These are phyloP conservation scores for Linum lewisii DNA, from an alignment of 345 rosid species.

Conservation along the genomic window DNA sequence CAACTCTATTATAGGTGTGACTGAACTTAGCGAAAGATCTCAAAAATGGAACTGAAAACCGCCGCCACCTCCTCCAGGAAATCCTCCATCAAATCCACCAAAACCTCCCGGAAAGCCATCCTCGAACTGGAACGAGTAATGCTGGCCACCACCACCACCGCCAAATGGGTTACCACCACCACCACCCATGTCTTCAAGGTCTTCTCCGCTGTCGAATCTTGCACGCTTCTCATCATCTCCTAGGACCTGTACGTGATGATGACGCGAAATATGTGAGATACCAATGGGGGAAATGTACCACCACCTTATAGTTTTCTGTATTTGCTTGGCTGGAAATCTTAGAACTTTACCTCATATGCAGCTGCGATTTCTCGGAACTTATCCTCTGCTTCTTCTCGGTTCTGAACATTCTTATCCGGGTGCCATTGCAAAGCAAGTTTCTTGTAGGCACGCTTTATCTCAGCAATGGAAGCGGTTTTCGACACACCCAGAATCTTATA, in stretches of 20 bases:
- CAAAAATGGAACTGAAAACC: conserved; percentile 62
- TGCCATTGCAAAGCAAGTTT: conserved; percentile 98
- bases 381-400: conserved; percentile 94
- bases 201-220: conserved; percentile 91
- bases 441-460: conserved; percentile 92
- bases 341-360: conserved; percentile 74
- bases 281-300: neutral
- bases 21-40: neutral
- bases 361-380: conserved; percentile 89
- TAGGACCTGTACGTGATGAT: conserved; percentile 46
- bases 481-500: conserved; percentile 83
- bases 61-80: conserved; percentile 38
- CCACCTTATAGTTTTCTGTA: too few species aligned
- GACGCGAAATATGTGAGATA: conserved; percentile 1
- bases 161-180: conserved; percentile 64
- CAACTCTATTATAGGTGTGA: neutral
- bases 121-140: conserved; percentile 66
- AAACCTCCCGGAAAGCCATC: conserved; percentile 90
- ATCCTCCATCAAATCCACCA: conserved; percentile 54
- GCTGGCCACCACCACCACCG: conserved; percentile 62
- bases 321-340: conserved; percentile 5
- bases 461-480: conserved; percentile 63
- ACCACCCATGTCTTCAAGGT: conserved; percentile 78
- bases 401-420: conserved; percentile 89
- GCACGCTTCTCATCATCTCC: conserved; percentile 84